Evolutionary conservation across 768 basidiomycete genomes (phyloP).

Genomic region (Dioszegia crocea): DNA sequence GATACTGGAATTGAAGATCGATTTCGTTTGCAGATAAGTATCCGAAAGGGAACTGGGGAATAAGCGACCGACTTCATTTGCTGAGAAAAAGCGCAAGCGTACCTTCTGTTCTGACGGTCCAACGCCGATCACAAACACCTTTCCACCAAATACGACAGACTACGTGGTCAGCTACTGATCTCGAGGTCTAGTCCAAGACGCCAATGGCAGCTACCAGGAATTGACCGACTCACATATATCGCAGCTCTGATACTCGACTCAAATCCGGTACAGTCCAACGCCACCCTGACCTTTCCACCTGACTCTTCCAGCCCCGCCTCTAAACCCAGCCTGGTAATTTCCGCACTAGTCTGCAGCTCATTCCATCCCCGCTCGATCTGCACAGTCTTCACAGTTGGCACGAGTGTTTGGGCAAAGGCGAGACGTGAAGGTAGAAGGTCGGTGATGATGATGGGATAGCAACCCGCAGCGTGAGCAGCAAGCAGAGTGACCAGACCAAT

Average conservation of each 20-base stretch:
- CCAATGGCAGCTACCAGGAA: too few species aligned
- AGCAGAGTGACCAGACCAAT: constrained; percentile 52
- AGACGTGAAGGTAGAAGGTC: constrained; percentile 51
- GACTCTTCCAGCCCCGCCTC: constrained; percentile 3
- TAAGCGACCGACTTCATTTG: not conserved
- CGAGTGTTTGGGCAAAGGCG: constrained; percentile 51
- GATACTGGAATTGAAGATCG: constrained; percentile 52
- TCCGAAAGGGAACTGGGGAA: constrained; percentile 49
- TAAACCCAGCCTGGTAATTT: constrained; percentile 25
- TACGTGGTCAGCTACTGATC: constrained; percentile 12
- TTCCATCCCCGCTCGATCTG: constrained; percentile 39
- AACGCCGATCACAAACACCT: constrained; percentile 52
- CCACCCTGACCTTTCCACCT: constrained; percentile 28
- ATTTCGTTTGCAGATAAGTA: constrained; percentile 50
- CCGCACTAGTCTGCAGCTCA: constrained; percentile 40
- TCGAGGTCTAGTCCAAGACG: too few species aligned
- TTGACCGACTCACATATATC: constrained; percentile 47
- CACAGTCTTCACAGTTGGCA: constrained; percentile 50
- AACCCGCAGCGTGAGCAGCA: constrained; percentile 51
- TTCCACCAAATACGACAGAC: constrained; percentile 50
- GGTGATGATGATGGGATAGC: constrained; percentile 52
- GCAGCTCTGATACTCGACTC: constrained; percentile 50
- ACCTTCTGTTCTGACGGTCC: constrained; percentile 49
- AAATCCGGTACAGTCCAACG: constrained; percentile 53
- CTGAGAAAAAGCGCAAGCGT: constrained; percentile 15